These are phyloP conservation scores for Carex arenaria DNA, from an alignment of 202 grass and related monocot species.

Conservation along the genomic window DNA sequence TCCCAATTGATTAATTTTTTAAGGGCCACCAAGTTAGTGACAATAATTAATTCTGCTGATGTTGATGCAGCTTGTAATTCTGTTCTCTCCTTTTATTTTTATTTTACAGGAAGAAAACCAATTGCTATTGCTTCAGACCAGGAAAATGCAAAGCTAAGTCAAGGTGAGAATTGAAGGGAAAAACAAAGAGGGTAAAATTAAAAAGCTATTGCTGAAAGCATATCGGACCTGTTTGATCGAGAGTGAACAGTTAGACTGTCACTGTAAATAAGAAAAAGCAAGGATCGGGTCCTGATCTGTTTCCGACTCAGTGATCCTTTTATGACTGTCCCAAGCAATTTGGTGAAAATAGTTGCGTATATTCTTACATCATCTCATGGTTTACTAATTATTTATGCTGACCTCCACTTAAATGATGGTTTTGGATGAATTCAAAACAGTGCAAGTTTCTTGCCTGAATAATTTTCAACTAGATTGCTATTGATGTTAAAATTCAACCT, in stretches of 20 bases:
- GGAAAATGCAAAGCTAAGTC: background rate
- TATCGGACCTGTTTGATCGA: background rate
- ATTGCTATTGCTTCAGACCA: slow-evolving; percentile 21
- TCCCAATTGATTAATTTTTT: background rate
- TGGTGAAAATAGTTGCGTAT: too few species aligned
- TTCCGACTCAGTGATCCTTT: background rate
- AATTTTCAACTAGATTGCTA: background rate
- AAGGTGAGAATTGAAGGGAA: background rate
- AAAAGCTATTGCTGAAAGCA: too few species aligned
- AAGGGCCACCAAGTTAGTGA: background rate
- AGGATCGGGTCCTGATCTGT: too few species aligned
- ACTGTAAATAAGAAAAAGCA: too few species aligned
- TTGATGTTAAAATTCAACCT: slow-evolving; percentile 7
- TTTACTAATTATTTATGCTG: slow-evolving; percentile 12
- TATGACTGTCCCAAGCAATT: too few species aligned
- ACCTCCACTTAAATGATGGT: background rate
- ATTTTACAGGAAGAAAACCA: slow-evolving; percentile 5
- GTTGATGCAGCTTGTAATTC: background rate
- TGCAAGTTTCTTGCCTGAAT: background rate
- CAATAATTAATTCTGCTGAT: background rate
- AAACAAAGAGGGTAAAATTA: background rate
- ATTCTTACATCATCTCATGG: slow-evolving; percentile 11
- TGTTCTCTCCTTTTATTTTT: slow-evolving; percentile 6
- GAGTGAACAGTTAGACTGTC: too few species aligned
- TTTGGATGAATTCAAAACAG: background rate